Evolutionary conservation across 352 stramenopile genomes (phyloP).

Genomic region (Phytophthora boehmeriae): DNA sequence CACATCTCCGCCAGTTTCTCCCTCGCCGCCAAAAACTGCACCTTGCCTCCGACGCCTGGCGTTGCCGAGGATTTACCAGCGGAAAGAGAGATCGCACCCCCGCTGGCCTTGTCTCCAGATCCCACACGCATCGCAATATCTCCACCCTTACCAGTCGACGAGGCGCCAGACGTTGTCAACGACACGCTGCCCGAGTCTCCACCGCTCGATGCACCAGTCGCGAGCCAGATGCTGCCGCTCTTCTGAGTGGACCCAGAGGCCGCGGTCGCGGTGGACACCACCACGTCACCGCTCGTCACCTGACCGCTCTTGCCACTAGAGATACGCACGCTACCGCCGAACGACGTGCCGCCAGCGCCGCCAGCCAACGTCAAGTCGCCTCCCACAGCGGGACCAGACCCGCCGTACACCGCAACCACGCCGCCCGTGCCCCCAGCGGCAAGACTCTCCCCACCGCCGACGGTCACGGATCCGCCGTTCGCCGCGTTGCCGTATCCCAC

Average conservation of each 20-base stretch:
- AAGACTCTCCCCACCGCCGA: no score
- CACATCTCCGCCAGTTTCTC: constrained; percentile 12
- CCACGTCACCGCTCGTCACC: neutral
- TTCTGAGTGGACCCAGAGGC: neutral
- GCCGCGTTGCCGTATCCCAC: constrained; percentile 3
- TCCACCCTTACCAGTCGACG: no score
- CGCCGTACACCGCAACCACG: neutral
- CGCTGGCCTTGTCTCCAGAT: neutral
- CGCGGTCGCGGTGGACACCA: neutral
- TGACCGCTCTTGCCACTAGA: neutral
- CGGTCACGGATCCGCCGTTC: no score
- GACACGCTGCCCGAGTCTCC: neutral
- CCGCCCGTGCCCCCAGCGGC: no score
- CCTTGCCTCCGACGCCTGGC: constrained; percentile 8
- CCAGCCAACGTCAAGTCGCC: neutral
- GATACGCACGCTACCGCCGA: no score
- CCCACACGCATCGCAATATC: constrained; percentile 14
- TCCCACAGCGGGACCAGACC: neutral
- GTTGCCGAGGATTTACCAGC: constrained; percentile 4
- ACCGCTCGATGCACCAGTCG: neutral
- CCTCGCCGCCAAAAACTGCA: neutral
- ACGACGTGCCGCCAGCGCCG: constrained; percentile 2
- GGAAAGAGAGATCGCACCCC: constrained; percentile 2
- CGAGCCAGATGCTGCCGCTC: neutral
- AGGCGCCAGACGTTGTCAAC: constrained; percentile 3